phyloP scores from a whole-genome alignment of 805 yeast genomes.

The Clavispora vitiphila region DNA sequence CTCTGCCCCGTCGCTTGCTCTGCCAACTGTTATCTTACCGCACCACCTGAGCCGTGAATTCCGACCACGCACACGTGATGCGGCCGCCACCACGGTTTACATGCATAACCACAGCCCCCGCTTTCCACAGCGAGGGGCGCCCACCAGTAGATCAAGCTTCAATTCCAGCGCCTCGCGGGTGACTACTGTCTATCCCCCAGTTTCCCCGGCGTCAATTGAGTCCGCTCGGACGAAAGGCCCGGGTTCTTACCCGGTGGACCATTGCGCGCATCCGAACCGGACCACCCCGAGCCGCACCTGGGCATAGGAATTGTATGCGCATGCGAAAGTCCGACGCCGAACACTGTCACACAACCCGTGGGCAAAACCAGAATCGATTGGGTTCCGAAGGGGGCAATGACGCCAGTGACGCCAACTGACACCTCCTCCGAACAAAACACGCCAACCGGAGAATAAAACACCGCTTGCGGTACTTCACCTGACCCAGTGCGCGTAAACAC shows the following conservation, averaged over 20 bases:
- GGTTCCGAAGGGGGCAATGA: background rate
- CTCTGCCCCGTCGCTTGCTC: too few relatives aligned
- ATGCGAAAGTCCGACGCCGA: conserved; percentile 16
- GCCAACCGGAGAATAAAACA: background rate
- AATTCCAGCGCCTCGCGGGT: too few relatives aligned
- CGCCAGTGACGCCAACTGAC: background rate
- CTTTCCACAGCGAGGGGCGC: too few relatives aligned
- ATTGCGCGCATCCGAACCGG: background rate
- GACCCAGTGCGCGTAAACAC: background rate
- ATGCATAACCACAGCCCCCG: background rate
- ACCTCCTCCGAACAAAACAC: background rate
- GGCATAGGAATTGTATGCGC: conserved; percentile 7
- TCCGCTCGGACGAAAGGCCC: background rate
- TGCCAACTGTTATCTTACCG: background rate
- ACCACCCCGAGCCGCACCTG: conserved; percentile 1
- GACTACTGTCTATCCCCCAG: too few relatives aligned
- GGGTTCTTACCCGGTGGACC: background rate
- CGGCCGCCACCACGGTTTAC: too few relatives aligned
- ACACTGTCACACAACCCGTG: background rate
- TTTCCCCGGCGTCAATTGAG: too few relatives aligned
- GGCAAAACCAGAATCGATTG: background rate
- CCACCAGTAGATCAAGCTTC: too few relatives aligned
- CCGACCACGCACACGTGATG: background rate
- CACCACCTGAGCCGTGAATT: background rate
- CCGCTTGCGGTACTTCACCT: background rate